Percentiles rank a stretch among this genome's conserved stretches.
These are phyloP conservation scores for Xylaria longipes DNA, from an alignment of 495 filamentous ascomycete genomes.

Conservation along the genomic window DNA sequence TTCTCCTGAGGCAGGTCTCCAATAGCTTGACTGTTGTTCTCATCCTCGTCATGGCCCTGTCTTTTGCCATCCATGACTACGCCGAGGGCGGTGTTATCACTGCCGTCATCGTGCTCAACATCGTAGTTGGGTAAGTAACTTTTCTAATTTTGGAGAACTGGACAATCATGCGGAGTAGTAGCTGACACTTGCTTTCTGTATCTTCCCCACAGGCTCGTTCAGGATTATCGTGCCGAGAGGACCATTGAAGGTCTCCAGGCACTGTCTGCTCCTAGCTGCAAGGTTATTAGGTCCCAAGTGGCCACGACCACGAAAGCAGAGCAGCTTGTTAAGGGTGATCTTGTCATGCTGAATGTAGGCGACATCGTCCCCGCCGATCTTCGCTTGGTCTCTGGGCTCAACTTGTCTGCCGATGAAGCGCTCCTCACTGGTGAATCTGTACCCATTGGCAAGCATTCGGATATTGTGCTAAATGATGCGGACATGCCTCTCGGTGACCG, in stretches of 20 bases:
- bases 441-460: conserved; percentile 66
- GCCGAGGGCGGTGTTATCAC: conserved; percentile 79
- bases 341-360: conserved; percentile 71
- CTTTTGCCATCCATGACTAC: conserved; percentile 75
- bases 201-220: conserved; percentile 58
- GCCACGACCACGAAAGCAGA: conserved; percentile 64
- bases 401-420: conserved; percentile 77
- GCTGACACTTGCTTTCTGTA: conserved; percentile 2
- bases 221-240: conserved; percentile 77
- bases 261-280: conserved; percentile 71
- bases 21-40: conserved; percentile 65
- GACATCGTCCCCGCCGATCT: conserved; percentile 76
- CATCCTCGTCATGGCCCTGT: conserved; percentile 75
- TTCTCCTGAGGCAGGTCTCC: conserved; percentile 62
- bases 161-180: neutral
- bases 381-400: conserved; percentile 69
- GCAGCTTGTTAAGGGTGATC: conserved; percentile 71
- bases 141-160: neutral
- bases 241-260: conserved; percentile 73
- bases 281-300: conserved; percentile 64
- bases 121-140: conserved; percentile 64
- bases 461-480: conserved; percentile 40
- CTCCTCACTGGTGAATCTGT: conserved; percentile 78
- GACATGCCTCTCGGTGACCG: conserved; percentile 72
- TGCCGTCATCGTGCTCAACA: conserved; percentile 75